A percentile compares a stretch with the other conserved stretches of the same genome.
Evolutionary conservation across 306 rosid species (phyloP).

Genomic region (Quercus gilva): DNA sequence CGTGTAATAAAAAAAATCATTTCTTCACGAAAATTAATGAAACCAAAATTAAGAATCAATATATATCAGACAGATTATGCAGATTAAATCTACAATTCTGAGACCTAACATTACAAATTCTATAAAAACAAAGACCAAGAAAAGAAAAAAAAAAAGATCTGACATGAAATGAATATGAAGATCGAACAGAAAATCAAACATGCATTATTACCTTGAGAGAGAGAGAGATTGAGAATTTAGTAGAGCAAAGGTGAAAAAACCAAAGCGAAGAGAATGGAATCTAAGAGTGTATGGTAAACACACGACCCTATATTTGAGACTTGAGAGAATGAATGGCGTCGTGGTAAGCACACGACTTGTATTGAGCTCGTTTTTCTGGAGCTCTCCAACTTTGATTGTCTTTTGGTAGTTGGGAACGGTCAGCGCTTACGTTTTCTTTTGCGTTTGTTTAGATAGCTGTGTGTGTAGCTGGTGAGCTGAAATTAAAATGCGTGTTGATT

Average conservation of each 20-base stretch:
- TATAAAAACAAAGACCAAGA: not conserved
- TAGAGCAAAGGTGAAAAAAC: not conserved
- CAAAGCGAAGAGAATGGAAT: slow-evolving; percentile 28
- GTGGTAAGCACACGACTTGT: not conserved
- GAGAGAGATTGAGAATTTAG: slow-evolving; percentile 14
- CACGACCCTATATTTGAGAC: not conserved
- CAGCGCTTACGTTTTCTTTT: not conserved
- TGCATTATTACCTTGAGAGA: slow-evolving; percentile 29
- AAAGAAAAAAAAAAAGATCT: not conserved
- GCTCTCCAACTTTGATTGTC: not conserved
- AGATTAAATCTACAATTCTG: not conserved
- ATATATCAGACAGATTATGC: not conserved
- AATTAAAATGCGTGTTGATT: not conserved
- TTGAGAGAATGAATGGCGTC: not conserved
- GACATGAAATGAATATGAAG: not conserved
- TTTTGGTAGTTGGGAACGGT: not conserved
- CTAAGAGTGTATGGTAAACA: slow-evolving; percentile 24
- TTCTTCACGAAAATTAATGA: not conserved
- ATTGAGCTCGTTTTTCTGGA: not conserved
- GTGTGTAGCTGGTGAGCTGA: not conserved
- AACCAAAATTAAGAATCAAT: not conserved
- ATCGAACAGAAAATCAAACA: not conserved
- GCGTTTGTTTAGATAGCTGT: too few relatives aligned
- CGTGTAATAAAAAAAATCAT: not conserved
- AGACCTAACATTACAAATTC: not conserved